Percentiles rank a stretch among this genome's conserved stretches.
These are phyloP conservation scores for Cordyceps militaris DNA, from an alignment of 2,329 filamentous ascomycete species.

Conservation along the genomic window DNA sequence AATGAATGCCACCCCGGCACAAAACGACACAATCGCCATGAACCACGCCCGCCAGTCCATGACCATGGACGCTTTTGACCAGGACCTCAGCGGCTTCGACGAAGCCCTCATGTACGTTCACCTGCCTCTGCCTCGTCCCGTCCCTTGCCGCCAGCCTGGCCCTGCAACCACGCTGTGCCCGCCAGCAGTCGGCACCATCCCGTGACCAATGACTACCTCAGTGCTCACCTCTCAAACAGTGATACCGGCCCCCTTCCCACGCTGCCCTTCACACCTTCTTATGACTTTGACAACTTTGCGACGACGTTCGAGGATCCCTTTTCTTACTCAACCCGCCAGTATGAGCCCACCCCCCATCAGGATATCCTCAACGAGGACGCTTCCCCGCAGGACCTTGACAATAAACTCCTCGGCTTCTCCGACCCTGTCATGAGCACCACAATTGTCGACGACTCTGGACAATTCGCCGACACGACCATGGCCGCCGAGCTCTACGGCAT, in stretches of 20 bases:
- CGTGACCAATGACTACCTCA: neutral
- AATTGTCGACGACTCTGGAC: slow-evolving; percentile 58
- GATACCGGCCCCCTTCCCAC: slow-evolving; percentile 28
- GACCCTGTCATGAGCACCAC: slow-evolving; percentile 52
- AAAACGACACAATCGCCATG: slow-evolving; percentile 41
- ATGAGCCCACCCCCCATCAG: slow-evolving; percentile 36
- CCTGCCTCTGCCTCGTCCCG: slow-evolving; percentile 13
- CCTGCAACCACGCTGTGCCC: neutral
- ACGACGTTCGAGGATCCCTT: slow-evolving; percentile 61
- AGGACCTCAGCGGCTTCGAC: slow-evolving; percentile 49
- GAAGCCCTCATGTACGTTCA: slow-evolving; percentile 42
- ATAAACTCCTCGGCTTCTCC: slow-evolving; percentile 70
- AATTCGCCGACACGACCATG: slow-evolving; percentile 58
- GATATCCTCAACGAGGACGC: slow-evolving; percentile 40
- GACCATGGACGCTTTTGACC: slow-evolving; percentile 45
- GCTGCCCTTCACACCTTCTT: slow-evolving; percentile 50
- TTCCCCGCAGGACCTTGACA: slow-evolving; percentile 53
- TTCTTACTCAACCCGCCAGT: slow-evolving; percentile 45
- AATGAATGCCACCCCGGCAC: slow-evolving; percentile 37
- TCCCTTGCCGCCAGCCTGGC: neutral
- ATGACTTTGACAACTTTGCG: slow-evolving; percentile 54
- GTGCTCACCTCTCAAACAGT: slow-evolving; percentile 17
- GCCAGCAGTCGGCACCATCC: neutral
- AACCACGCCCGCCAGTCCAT: slow-evolving; percentile 34
- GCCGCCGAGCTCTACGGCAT: slow-evolving; percentile 76